A percentile compares a stretch with the other conserved stretches of the same genome.
Conservation (phyloP, 441 rosid species). For the Eutrema salsugineum region DNA sequence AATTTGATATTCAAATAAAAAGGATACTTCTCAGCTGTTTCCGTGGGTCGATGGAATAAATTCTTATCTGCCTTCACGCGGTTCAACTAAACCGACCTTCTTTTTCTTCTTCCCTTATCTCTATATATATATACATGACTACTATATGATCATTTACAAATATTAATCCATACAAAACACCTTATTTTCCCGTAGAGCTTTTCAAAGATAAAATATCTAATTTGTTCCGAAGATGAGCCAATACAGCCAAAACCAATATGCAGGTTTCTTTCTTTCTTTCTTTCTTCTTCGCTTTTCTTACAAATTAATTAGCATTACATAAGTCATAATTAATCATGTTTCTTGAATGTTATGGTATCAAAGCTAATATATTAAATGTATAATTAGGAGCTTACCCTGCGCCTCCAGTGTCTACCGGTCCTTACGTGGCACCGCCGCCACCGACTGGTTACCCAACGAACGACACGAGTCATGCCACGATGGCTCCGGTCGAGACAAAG, state of each 20-base stretch:
- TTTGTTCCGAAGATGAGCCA: conserved; percentile 21
- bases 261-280: conserved; percentile 7
- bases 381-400: conserved; percentile 27
- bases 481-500: conserved; percentile 41
- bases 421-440: conserved; percentile 48
- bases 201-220: neutral
- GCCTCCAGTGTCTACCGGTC: conserved; percentile 33
- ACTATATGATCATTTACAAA: neutral
- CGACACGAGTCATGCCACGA: conserved; percentile 16
- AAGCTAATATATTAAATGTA: neutral
- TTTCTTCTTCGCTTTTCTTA: neutral
- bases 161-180: neutral
- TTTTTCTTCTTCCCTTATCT: neutral
- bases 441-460: conserved; percentile 61
- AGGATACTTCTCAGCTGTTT: conserved; percentile 4
- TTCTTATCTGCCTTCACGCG: conserved; percentile 8
- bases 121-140: neutral
- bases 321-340: neutral
- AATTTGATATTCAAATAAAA: no score
- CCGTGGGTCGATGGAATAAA: neutral
- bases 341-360: neutral
- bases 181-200: neutral
- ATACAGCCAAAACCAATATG: conserved; percentile 20
- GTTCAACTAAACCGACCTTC: conserved; percentile 27
- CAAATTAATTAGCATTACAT: neutral